Conservation (phyloP, 2,329 filamentous ascomycete genomes). For the Pseudocercospora cruenta region DNA sequence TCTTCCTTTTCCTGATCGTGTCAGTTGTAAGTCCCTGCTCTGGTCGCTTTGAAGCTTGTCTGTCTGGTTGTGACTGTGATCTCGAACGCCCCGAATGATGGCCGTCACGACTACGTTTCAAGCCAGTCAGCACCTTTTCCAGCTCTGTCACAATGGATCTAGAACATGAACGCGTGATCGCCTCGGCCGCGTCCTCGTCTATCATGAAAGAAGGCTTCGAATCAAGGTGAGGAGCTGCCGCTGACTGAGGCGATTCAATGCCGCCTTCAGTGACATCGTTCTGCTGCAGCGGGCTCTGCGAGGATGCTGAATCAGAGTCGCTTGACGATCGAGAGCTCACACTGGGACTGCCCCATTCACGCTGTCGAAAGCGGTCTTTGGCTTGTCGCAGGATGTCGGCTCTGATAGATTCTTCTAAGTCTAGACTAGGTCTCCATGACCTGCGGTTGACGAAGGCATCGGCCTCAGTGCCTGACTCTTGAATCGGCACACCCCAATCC, state of each 20-base stretch:
- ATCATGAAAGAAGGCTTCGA: slow-evolving; percentile 60
- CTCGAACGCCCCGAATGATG: slow-evolving; percentile 24
- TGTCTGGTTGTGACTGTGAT: slow-evolving; percentile 20
- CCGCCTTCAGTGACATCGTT: background rate
- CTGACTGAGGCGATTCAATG: background rate
- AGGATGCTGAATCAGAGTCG: background rate
- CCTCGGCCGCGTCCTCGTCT: slow-evolving; percentile 70
- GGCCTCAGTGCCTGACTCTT: slow-evolving; percentile 16
- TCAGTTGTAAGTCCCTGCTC: slow-evolving; percentile 1
- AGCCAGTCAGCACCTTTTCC: slow-evolving; percentile 68
- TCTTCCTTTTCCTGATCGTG: background rate
- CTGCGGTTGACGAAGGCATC: slow-evolving; percentile 23
- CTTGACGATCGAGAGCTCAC: background rate
- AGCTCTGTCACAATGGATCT: slow-evolving; percentile 71
- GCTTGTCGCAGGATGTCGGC: slow-evolving; percentile 68
- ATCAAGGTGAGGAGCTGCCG: background rate
- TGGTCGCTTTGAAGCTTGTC: slow-evolving; percentile 1
- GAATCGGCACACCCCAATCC: slow-evolving; percentile 45
- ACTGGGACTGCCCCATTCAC: slow-evolving; percentile 3
- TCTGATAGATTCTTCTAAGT: slow-evolving; percentile 71
- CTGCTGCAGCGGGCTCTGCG: background rate
- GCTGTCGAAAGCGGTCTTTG: slow-evolving; percentile 57
- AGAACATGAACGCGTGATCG: slow-evolving; percentile 68
- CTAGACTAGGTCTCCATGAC: slow-evolving; percentile 56
- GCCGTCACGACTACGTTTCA: slow-evolving; percentile 60